phyloP scores from a whole-genome alignment of 2,329 filamentous ascomycete genomes.

The Aspergillus tamarii region DNA sequence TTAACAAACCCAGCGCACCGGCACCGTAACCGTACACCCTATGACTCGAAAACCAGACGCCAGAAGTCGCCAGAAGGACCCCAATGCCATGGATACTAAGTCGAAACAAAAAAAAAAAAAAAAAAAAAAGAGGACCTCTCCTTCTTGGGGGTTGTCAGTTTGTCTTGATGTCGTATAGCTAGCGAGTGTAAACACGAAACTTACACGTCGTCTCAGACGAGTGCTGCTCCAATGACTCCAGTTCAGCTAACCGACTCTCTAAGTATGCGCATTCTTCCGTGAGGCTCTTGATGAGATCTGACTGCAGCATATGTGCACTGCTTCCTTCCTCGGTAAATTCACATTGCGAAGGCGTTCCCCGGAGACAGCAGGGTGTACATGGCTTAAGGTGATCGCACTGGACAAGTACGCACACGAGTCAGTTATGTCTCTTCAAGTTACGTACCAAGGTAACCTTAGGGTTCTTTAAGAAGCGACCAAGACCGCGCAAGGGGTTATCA shows the following conservation, averaged over 20 bases:
- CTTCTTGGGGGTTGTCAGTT: not conserved
- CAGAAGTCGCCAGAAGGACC: not conserved
- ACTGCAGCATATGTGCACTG: conserved; percentile 5
- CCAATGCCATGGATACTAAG: not conserved
- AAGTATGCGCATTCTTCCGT: conserved; percentile 5
- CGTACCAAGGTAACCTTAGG: not conserved
- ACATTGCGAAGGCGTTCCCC: conserved; percentile 1
- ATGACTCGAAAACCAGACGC: not conserved
- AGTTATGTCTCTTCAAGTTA: not conserved
- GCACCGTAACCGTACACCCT: not conserved
- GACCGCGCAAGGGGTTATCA: not conserved
- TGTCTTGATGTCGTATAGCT: not conserved
- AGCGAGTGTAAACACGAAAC: not conserved
- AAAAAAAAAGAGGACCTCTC: not conserved
- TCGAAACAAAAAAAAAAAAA: not conserved
- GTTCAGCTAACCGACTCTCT: not conserved
- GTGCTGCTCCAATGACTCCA: not conserved
- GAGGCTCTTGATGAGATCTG: conserved; percentile 3
- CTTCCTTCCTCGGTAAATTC: conserved; percentile 2
- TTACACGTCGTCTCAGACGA: not conserved
- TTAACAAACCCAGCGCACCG: not conserved
- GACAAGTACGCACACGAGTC: not conserved
- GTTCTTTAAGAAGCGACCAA: not conserved
- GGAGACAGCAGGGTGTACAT: conserved; percentile 2
- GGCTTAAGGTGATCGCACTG: conserved; percentile 2